Evolutionary conservation across 2,329 filamentous ascomycete genomes (phyloP), one percentile per base, ranked within the genome.

Genomic region (Fusarium nelsonii): DNA sequence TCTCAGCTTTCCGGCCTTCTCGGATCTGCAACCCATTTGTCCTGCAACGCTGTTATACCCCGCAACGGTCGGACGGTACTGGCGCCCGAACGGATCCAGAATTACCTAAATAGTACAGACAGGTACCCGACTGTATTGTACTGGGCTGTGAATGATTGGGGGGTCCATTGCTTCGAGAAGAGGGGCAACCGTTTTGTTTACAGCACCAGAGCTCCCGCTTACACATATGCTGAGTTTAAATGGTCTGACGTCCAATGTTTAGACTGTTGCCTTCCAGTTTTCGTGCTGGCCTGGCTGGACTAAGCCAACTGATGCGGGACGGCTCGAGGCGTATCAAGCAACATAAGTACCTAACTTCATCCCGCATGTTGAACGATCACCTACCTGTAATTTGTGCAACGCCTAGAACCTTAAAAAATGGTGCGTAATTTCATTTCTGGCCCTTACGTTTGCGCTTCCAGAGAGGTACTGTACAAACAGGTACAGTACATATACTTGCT

Each of bases 21-120:
- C 72, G 72, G 72, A 67, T 74, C 65, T 68, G 61, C 65, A 72
- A 71, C 69, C 72, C 58, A 73, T 74, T 74, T 74, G 72, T 70
- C 68, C 57, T 70, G 54, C 51, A 56, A 49, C 60, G 32, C 56
- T 68, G 55, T 57, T 61, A 63, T 70, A 73, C 72, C 73, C 73
- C 73, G 72, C 72, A 74, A 71, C 65, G 73, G 72, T 73, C 68
- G 62, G 68, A 59, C 68, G 73, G 72, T 64, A 71, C 61, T 71
- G 72, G 70, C 61, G 71, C 58, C 67, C 63, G 66, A 65, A 73
- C 45, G 71, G 57, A 62, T 68, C 72, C 67, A 71, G 58, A 53
- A 68, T 50, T 11, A 28, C 37, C 37, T 50, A 50, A 45, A 48
- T 32, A 68, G 58, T 60, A 58, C 56, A 60, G 20, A 3, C 20